A percentile compares a stretch with the other conserved stretches of the same genome.
Evolutionary conservation across 371 early-diverging fungal species (phyloP).

Genomic region (Mucor circinelloides): DNA sequence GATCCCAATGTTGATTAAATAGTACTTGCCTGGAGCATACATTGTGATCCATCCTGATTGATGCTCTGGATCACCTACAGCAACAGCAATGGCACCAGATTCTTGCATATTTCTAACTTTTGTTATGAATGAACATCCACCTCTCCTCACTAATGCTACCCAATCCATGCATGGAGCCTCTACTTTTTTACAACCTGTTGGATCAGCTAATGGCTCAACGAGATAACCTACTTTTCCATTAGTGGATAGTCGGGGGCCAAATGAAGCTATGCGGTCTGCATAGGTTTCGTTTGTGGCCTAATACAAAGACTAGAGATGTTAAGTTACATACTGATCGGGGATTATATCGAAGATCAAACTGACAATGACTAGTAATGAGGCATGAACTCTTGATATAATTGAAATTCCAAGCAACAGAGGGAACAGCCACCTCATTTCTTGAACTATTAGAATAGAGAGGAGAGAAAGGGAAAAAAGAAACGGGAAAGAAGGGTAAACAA

Average conservation of each 20-base stretch:
- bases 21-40: slow-evolving; percentile 75
- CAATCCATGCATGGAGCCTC: slow-evolving; percentile 52
- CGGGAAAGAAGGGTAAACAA: not conserved
- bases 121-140: slow-evolving; percentile 83
- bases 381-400: not conserved
- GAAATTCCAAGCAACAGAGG: slow-evolving; percentile 2
- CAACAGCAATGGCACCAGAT: slow-evolving; percentile 85
- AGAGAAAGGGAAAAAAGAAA: slow-evolving; percentile 15
- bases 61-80: slow-evolving; percentile 82
- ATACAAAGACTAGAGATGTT: not conserved
- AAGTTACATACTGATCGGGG: slow-evolving; percentile 10
- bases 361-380: slow-evolving; percentile 34
- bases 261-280: slow-evolving; percentile 61
- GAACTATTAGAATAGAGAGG: slow-evolving; percentile 1
- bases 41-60: slow-evolving; percentile 79
- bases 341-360: slow-evolving; percentile 3
- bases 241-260: slow-evolving; percentile 65
- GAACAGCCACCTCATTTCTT: slow-evolving; percentile 13
- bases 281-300: slow-evolving; percentile 61
- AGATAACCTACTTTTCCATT: slow-evolving; percentile 58
- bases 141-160: slow-evolving; percentile 85
- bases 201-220: slow-evolving; percentile 38
- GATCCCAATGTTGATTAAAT: not conserved
- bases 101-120: slow-evolving; percentile 89
- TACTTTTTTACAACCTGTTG: slow-evolving; percentile 42